Evolutionary conservation across 805 yeast species (phyloP).

Genomic region (Pichia rugopelliculosa): DNA sequence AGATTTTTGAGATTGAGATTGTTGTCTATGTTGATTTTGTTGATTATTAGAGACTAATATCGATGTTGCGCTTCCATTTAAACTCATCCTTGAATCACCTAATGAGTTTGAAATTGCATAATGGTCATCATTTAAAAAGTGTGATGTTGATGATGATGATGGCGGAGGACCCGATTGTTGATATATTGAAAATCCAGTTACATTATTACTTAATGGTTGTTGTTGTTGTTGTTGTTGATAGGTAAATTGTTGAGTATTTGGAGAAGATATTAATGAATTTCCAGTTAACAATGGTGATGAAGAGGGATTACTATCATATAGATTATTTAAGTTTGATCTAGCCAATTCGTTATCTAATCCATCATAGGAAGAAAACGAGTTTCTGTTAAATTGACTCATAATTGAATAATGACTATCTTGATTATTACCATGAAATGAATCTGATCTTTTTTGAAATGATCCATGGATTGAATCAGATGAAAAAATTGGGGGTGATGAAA

Average conservation of each 20-base stretch:
- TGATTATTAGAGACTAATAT: slow-evolving; percentile 1
- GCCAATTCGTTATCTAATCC: background rate
- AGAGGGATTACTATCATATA: slow-evolving; percentile 1
- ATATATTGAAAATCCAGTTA: slow-evolving; percentile 4
- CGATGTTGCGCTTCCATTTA: slow-evolving; percentile 1
- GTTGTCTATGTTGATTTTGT: background rate
- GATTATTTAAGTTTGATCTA: slow-evolving; percentile 1
- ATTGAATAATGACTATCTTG: background rate
- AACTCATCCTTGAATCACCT: slow-evolving; percentile 6
- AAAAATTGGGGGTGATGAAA: slow-evolving; percentile 12
- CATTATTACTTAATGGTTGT: slow-evolving; percentile 1
- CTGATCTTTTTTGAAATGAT: slow-evolving; percentile 6
- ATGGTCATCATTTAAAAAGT: background rate
- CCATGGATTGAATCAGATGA: slow-evolving; percentile 4
- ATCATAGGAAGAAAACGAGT: background rate
- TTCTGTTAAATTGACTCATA: slow-evolving; percentile 3
- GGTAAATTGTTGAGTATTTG: background rate
- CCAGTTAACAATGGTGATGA: background rate
- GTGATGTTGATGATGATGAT: no score
- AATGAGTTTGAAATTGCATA: background rate
- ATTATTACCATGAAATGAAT: slow-evolving; percentile 1
- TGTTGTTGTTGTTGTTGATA: background rate
- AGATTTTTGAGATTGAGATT: background rate
- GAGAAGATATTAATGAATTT: background rate
- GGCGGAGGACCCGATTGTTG: background rate